A percentile compares a stretch with the other conserved stretches of the same genome.
Evolutionary conservation across 2,329 filamentous ascomycete species (phyloP).

Genomic region (Aspergillus amoenus): DNA sequence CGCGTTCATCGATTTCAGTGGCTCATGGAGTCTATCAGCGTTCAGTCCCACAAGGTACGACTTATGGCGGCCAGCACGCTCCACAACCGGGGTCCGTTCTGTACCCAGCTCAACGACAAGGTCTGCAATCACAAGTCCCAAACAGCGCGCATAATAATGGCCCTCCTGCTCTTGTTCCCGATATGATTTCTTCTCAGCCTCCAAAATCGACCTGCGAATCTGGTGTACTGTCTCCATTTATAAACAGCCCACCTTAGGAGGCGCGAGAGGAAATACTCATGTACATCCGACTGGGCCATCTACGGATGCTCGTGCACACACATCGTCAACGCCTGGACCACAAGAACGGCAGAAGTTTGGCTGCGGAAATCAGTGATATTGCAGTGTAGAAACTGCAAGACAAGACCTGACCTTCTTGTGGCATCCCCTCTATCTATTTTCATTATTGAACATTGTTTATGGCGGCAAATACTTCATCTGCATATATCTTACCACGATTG

Average conservation of each 20-base stretch:
- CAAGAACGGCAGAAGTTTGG: neutral
- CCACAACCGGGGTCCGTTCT: neutral
- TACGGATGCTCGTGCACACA: neutral
- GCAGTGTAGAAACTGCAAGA: neutral
- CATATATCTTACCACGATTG: neutral
- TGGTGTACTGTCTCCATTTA: neutral
- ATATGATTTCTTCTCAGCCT: slow-evolving; percentile 17
- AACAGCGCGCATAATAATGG: neutral
- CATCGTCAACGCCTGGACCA: neutral
- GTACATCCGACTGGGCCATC: neutral
- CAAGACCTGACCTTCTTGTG: neutral
- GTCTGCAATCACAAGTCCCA: neutral
- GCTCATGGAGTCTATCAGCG: neutral
- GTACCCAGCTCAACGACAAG: neutral
- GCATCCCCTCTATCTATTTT: neutral
- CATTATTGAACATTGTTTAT: neutral
- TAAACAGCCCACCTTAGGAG: neutral
- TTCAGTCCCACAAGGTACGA: neutral
- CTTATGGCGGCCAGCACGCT: neutral
- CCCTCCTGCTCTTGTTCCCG: slow-evolving; percentile 19
- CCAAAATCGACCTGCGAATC: neutral
- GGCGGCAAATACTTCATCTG: neutral
- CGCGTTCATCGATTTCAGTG: neutral
- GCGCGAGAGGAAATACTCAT: neutral
- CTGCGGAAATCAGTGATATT: slow-evolving; percentile 2